phyloP scores from a whole-genome alignment of 169 alveolate species.

The Sarcocystis neurona region DNA sequence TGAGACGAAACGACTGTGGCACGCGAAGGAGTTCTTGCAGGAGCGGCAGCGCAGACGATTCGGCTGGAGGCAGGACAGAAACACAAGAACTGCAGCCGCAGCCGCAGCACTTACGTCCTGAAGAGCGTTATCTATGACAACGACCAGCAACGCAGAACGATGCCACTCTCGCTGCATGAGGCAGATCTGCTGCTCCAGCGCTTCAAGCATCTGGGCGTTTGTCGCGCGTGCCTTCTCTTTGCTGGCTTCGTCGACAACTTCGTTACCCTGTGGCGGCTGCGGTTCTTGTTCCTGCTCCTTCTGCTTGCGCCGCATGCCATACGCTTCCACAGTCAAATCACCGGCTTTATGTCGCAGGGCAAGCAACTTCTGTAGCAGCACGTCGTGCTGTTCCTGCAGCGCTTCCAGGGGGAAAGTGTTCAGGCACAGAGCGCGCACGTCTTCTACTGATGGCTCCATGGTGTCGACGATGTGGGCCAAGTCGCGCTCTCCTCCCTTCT shows the following conservation, averaged over 20 bases:
- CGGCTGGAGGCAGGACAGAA: not conserved
- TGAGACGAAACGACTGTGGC: not conserved
- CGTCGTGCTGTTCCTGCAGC: constrained; percentile 59
- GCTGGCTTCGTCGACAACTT: constrained; percentile 22
- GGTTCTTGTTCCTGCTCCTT: constrained; percentile 37
- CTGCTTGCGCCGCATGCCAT: constrained; percentile 51
- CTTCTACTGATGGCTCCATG: no score
- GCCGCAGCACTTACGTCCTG: constrained; percentile 38
- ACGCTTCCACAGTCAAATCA: constrained; percentile 17
- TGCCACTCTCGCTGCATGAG: constrained; percentile 39
- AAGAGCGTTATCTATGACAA: constrained; percentile 31
- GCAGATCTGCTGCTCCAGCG: constrained; percentile 53
- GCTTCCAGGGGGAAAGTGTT: no score
- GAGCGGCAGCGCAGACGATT: not conserved
- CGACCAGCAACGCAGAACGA: constrained; percentile 20
- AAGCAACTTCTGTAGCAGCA: constrained; percentile 45
- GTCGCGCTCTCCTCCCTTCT: no score
- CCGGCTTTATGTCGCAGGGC: constrained; percentile 54
- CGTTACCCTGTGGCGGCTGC: not conserved
- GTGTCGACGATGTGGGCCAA: no score
- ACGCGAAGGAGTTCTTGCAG: not conserved
- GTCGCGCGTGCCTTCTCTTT: no score
- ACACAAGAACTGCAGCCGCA: not conserved
- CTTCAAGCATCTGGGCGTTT: constrained; percentile 38
- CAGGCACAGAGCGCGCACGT: no score